Evolutionary conservation across 345 rosid species (phyloP).

Genomic region (Murraya koenigii): DNA sequence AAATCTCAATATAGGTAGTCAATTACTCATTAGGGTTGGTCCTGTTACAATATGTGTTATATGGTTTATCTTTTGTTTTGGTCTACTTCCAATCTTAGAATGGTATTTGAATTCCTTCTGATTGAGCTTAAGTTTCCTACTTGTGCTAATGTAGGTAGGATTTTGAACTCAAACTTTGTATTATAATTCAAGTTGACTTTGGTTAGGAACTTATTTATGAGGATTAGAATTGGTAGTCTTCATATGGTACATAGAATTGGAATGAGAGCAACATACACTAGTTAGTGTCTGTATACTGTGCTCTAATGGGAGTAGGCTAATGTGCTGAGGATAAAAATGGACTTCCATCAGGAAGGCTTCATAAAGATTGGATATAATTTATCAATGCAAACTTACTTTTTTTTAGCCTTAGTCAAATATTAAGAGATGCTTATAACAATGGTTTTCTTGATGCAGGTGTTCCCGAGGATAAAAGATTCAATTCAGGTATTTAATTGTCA

Average conservation of each 20-base stretch:
- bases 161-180: background rate
- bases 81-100: background rate
- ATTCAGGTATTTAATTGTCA: constrained; percentile 49
- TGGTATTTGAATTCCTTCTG: background rate
- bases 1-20: background rate
- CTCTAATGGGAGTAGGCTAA: background rate
- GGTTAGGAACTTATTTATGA: background rate
- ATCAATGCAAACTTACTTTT: background rate
- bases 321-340: background rate
- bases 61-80: background rate
- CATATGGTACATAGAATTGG: background rate
- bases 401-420: constrained; percentile 2
- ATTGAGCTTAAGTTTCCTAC: background rate
- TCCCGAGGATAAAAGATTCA: constrained; percentile 89
- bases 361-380: background rate
- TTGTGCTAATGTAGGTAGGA: background rate
- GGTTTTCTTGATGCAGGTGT: constrained; percentile 61
- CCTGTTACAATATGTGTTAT: background rate
- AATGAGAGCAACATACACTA: background rate
- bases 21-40: background rate
- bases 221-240: background rate
- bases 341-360: background rate
- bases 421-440: constrained; percentile 11
- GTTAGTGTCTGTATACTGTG: background rate
- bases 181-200: background rate